A percentile compares a stretch with the other conserved stretches of the same genome.
These are phyloP conservation scores for Pseudotsuga menziesii DNA, from an alignment of 75 land plant genomes.

Conservation along the genomic window DNA sequence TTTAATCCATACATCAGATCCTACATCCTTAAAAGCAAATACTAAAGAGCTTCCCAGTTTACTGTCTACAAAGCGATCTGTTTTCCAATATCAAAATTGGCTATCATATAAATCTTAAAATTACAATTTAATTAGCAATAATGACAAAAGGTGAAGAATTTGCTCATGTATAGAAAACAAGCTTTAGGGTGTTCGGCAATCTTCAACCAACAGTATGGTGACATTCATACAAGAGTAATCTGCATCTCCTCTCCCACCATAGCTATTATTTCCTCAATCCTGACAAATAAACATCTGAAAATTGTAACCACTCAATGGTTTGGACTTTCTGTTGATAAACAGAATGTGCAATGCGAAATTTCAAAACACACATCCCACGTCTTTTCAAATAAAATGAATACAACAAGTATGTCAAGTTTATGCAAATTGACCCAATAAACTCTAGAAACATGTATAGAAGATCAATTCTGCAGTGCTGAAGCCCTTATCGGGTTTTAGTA, in stretches of 20 bases:
- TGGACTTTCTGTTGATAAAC: not conserved
- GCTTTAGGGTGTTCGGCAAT: not conserved
- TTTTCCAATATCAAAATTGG: not conserved
- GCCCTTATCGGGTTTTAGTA: too few species aligned
- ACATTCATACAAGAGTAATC: conserved; percentile 16
- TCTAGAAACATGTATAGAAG: not conserved
- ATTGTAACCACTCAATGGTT: not conserved
- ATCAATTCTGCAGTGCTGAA: not conserved
- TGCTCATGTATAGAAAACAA: not conserved
- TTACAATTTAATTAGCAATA: not conserved
- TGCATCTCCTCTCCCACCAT: conserved; percentile 37
- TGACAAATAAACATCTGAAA: conserved; percentile 9
- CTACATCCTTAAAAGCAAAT: not conserved
- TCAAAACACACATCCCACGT: not conserved
- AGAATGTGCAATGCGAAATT: not conserved
- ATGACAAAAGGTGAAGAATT: not conserved
- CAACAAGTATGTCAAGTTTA: too few species aligned
- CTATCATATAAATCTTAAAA: not conserved
- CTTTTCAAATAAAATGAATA: not conserved
- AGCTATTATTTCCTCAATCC: conserved; percentile 32
- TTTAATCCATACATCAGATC: not conserved
- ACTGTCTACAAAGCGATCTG: not conserved
- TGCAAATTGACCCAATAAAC: not conserved
- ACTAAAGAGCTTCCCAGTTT: not conserved
- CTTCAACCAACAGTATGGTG: not conserved